Base-by-base conservation (phyloP, 176 grass and related monocot genomes). In the Paspalum notatum region DNA sequence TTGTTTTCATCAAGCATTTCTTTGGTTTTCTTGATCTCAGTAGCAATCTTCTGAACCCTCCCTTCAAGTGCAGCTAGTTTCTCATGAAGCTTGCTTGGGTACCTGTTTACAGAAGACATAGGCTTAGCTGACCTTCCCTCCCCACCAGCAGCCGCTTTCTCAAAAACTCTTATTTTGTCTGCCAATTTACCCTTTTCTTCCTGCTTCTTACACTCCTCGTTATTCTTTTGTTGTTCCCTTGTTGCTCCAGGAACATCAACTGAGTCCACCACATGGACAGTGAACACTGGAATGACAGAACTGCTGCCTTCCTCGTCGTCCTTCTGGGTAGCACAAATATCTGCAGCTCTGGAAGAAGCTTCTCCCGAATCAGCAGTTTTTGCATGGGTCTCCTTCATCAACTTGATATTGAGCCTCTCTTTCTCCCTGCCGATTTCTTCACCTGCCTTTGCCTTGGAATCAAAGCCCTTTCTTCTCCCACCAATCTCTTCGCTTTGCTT, bases 31-130 rank as follows among this genome's bases (percentile, higher is more conserved):
- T 95, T 95, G 78, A 98, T 98, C 48, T 98, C 92, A 3, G 90
- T 91, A 42, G 92, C 96, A 84, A 99, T 99, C 82, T 93, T 95
- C 84, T 93, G 96, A 81, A 99, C 96, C 69, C 90, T 90, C 27
- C 88, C 92, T 88, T 99, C 96, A 71, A 95, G 37, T 1, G 86
- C 74, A 24, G 96, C 92, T 22, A 95, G 55, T 66, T 98, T 98
- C 62, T 98, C 96, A 44, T 95, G 90, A 68, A 98, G 80, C 76
- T 84, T 93, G 78, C 96, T 98, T 37, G 96, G 89, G 76, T 88
- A 91, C 44, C 76, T 98, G 74, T 78, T 89, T 44, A 74, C 66
- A 69, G 66, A 15, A 20, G 42, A 74, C 64, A 38, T 10, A 72
- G 69, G 3, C 70, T 87, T 90, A 12, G 53, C 40, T 42, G 78